A percentile compares a stretch with the other conserved stretches of the same genome.
These are phyloP conservation scores for Beauveria asiatica DNA, from an alignment of 2,329 filamentous ascomycete species.

Conservation along the genomic window DNA sequence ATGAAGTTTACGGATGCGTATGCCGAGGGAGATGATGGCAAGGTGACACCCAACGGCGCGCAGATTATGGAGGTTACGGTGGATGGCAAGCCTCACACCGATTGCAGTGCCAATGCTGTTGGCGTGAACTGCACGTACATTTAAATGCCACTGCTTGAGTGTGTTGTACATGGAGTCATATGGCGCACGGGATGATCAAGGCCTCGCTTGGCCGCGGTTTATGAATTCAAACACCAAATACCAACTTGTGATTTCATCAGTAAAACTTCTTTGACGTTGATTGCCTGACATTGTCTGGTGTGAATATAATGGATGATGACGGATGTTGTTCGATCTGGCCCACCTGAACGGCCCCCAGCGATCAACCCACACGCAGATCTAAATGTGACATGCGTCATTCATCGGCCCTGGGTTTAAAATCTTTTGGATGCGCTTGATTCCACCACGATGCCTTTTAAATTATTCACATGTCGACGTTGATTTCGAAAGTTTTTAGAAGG, in stretches of 20 bases:
- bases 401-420: background rate
- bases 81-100: background rate
- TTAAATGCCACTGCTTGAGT: background rate
- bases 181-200: background rate
- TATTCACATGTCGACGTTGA: background rate
- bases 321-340: background rate
- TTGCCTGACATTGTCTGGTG: too few species aligned
- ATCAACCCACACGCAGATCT: background rate
- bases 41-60: background rate
- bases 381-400: background rate
- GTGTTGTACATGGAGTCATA: background rate
- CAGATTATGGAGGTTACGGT: background rate
- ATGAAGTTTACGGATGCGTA: conserved; percentile 19
- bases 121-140: background rate
- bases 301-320: background rate
- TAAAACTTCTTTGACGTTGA: too few species aligned
- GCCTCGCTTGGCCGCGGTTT: background rate
- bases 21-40: conserved; percentile 18
- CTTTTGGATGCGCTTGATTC: background rate
- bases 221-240: background rate
- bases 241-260: background rate
- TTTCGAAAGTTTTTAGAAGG: background rate
- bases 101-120: background rate
- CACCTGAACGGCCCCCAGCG: background rate
- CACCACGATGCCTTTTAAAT: background rate